These are phyloP conservation scores for Stemphylium vesicarium DNA, from an alignment of 2,329 filamentous ascomycete genomes.

Conservation along the genomic window DNA sequence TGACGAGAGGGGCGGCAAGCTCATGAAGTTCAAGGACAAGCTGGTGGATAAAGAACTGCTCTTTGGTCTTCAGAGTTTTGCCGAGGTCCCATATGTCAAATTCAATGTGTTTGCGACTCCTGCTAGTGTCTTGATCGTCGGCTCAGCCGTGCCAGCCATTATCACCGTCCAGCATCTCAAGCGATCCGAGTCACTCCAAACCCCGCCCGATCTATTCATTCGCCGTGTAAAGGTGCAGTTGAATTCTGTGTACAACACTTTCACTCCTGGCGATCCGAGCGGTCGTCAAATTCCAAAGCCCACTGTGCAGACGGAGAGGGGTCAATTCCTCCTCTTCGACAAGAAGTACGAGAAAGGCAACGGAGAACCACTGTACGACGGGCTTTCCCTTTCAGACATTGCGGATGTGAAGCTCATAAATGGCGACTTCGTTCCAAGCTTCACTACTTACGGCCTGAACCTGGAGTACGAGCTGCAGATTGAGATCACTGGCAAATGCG, in stretches of 20 bases:
- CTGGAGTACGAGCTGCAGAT: conserved; percentile 34
- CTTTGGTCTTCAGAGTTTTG: conserved; percentile 26
- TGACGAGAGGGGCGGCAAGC: conserved; percentile 22
- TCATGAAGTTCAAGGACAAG: conserved; percentile 28
- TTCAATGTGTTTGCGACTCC: conserved; percentile 33
- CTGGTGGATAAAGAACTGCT: conserved; percentile 31
- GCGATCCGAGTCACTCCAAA: conserved; percentile 30
- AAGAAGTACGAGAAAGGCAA: conserved; percentile 22
- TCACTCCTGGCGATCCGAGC: conserved; percentile 19
- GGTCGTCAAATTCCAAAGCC: conserved; percentile 10
- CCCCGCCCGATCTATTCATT: conserved; percentile 31
- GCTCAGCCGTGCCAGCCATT: conserved; percentile 20
- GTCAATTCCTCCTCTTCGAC: conserved; percentile 24
- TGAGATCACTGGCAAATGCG: conserved; percentile 36
- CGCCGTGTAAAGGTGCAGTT: conserved; percentile 34
- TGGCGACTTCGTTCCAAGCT: conserved; percentile 24
- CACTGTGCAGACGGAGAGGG: conserved; percentile 8
- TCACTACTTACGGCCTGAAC: conserved; percentile 35
- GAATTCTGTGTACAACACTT: conserved; percentile 16
- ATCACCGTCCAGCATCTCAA: conserved; percentile 32
- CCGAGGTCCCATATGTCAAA: conserved; percentile 28
- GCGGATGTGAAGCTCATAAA: conserved; percentile 13
- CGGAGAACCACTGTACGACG: conserved; percentile 24
- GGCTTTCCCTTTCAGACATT: conserved; percentile 18
- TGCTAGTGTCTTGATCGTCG: conserved; percentile 28